Base-by-base conservation (phyloP, 306 rosid species). In the Vigna reflexopilosa region DNA sequence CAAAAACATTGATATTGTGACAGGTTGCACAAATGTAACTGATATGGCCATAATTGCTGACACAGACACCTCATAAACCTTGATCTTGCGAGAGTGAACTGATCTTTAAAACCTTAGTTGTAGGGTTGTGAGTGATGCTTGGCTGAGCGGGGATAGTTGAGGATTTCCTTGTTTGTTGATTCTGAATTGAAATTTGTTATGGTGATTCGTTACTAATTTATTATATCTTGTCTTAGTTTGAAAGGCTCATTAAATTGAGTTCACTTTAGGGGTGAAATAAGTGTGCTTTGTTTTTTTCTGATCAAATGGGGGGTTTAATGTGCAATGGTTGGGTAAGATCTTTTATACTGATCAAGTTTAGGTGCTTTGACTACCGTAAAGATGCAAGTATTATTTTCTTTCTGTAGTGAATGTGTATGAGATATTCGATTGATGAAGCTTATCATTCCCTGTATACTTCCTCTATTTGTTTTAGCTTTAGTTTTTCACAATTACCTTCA, bases 241-340 rank as follows among this genome's bases (percentile, higher is more conserved):
- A 58, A n/a, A 66, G 50, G 16, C 67, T 30, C 44, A 9, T 24
- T 45, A 8, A 49, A 19, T 40, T 38, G 24, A 6, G 17, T 61
- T 32, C 28, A 20, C 34, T 32, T 72, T 8, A 32, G 2, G 32
- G 34, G 15, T 28, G 34, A 44, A 24, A 22, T 49, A 50, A 36
- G 4, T 26, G 9, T 57, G 54, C 70, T 76, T 10, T 45, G 52
- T 76, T 70, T 56, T 67, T 67, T 50, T 12, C 32, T 49, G 34
- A 75, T 40, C 15, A 9, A 14, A 8, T 52, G 5, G 48, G 55
- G n/a, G 19, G 9, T 56, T 22, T 26, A 67, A 67, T 68, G 78
- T 74, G 70, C 13, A 13, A 55, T 45, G 44, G 19, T 77, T 55
- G 40, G 50, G 74, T 42, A 50, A 34, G 52, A 67, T 81, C 42